These are phyloP conservation scores for Vicia villosa DNA, from an alignment of 306 rosid genomes.

Conservation along the genomic window DNA sequence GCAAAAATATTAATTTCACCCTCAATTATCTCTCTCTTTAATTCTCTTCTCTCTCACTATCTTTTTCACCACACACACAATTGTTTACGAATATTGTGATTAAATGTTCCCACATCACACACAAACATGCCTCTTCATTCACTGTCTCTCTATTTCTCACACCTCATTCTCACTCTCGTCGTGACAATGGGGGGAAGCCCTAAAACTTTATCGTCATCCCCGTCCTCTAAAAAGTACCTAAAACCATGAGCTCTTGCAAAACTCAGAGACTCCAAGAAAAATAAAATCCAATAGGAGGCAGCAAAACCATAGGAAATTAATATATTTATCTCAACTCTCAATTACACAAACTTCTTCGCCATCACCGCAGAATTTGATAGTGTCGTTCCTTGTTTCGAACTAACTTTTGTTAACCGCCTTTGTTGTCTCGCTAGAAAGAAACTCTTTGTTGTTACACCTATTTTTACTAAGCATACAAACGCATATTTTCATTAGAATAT, in stretches of 20 bases:
- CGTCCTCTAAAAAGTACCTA: background rate
- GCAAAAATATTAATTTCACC: too few species aligned
- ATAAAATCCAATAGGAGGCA: background rate
- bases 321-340: background rate
- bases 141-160: background rate
- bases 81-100: too few species aligned
- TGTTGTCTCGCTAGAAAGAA: slow-evolving; percentile 38
- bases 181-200: slow-evolving; percentile 1
- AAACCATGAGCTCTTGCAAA: slow-evolving; percentile 5
- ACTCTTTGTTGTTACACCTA: too few species aligned
- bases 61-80: too few species aligned
- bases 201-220: background rate
- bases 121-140: background rate
- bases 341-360: background rate
- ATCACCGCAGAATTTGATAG: background rate
- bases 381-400: slow-evolving; percentile 35
- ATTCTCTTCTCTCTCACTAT: too few species aligned
- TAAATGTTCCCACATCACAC: too few species aligned
- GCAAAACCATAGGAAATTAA: background rate
- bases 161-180: background rate
- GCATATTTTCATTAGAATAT: background rate
- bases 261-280: background rate
- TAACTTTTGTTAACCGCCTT: slow-evolving; percentile 19
- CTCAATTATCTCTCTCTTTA: too few species aligned
- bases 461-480: background rate